Percentiles rank a stretch among this genome's conserved stretches.
phyloP scores from a whole-genome alignment of 2,329 filamentous ascomycete genomes.

The Penicillium fuscoglaucum region DNA sequence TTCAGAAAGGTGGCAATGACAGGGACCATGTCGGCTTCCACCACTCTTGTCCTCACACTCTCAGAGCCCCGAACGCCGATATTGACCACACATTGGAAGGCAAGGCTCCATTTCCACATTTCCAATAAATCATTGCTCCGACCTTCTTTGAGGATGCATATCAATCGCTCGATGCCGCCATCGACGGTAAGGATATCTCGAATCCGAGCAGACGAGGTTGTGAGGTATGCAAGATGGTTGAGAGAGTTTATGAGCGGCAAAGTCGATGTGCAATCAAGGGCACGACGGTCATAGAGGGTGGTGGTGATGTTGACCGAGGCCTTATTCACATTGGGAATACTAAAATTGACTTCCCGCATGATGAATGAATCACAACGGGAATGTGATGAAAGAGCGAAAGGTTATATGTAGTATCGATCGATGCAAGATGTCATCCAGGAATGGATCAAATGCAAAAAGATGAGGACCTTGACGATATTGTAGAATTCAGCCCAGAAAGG shows the following conservation, averaged over 20 bases:
- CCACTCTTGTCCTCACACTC: conserved; percentile 87
- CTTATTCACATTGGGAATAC: conserved; percentile 99
- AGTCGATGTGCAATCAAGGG: conserved; percentile 96
- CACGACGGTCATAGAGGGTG: conserved; percentile 93
- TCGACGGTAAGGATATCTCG: conserved; percentile 97
- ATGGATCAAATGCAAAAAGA: conserved; percentile 9
- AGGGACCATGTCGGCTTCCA: conserved; percentile 98
- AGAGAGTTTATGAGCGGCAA: conserved; percentile 97
- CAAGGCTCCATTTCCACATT: conserved; percentile 99
- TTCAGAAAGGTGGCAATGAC: conserved; percentile 97
- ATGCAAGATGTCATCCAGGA: conserved; percentile 11
- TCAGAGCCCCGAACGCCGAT: conserved; percentile 96
- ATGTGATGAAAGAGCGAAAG: conserved; percentile 1
- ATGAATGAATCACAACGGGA: conserved; percentile 45
- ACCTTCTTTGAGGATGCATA: conserved; percentile 97
- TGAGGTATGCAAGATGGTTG: conserved; percentile 97
- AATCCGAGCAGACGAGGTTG: conserved; percentile 94
- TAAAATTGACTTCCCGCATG: conserved; percentile 99
- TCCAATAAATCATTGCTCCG: conserved; percentile 98
- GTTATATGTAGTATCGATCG: conserved; percentile 6
- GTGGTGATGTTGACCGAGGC: conserved; percentile 98
- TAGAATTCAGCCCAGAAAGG: conserved; percentile 17
- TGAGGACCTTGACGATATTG: conserved; percentile 23
- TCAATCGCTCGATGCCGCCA: conserved; percentile 92
- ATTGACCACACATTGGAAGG: conserved; percentile 98